These are phyloP conservation scores for Cryoendolithus antarcticus DNA, from an alignment of 2,329 filamentous ascomycete genomes.

Conservation along the genomic window DNA sequence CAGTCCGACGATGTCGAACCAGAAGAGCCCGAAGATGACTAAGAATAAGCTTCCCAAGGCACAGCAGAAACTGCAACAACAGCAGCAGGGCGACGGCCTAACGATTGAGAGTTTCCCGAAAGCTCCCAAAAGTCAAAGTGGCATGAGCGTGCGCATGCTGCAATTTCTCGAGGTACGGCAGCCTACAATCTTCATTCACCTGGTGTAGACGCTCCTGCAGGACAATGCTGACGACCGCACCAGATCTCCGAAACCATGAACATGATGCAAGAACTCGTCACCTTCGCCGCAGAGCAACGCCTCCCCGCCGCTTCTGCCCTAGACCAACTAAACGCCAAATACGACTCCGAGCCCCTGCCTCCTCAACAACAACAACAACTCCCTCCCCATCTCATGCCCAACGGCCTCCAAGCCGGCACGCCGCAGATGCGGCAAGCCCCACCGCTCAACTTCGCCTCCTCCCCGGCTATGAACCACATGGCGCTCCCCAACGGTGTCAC, in stretches of 20 bases:
- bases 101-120: constrained; percentile 33
- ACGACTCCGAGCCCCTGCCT: constrained; percentile 7
- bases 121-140: constrained; percentile 37
- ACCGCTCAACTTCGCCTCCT: too few relatives aligned
- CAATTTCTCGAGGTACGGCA: constrained; percentile 48
- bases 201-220: too few relatives aligned
- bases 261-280: constrained; percentile 50
- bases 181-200: background rate
- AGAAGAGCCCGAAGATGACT: constrained; percentile 37
- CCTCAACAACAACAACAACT: too few relatives aligned
- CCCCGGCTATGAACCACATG: too few relatives aligned
- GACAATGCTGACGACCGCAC: constrained; percentile 5
- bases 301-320: constrained; percentile 45
- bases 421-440: too few relatives aligned
- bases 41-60: constrained; percentile 36
- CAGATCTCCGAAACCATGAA: constrained; percentile 55
- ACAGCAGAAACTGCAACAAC: constrained; percentile 25
- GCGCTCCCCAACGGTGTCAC: too few relatives aligned
- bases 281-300: constrained; percentile 41
- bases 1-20: constrained; percentile 37
- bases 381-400: too few relatives aligned
- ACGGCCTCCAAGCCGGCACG: too few relatives aligned
- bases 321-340: constrained; percentile 36
- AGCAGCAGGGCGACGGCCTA: constrained; percentile 33
- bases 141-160: constrained; percentile 44